Conservation (phyloP, 768 basidiomycete species). For the Gelatoporia subvermispora region DNA sequence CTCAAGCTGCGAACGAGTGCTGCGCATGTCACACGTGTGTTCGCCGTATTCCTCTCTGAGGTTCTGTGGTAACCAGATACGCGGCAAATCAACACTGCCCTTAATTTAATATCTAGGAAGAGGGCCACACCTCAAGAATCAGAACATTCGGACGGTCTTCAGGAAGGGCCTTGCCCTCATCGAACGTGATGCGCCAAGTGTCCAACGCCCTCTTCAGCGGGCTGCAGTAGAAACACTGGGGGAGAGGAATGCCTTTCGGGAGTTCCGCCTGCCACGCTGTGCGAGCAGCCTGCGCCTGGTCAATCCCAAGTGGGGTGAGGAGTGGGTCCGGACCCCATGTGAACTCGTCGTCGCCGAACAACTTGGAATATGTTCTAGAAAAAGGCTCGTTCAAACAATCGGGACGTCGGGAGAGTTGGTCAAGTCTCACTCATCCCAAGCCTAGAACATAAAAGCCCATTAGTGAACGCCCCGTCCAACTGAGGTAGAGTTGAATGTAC, state of each 20-base stretch:
- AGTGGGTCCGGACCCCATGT: constrained; percentile 74
- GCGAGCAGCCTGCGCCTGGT: constrained; percentile 47
- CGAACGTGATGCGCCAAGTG: constrained; percentile 53
- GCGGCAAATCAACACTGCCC: too few species aligned
- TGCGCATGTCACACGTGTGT: constrained; percentile 69
- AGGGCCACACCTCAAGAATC: constrained; percentile 50
- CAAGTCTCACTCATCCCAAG: constrained; percentile 52
- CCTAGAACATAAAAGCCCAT: constrained; percentile 18
- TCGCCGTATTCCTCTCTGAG: constrained; percentile 62
- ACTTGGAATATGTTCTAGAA: constrained; percentile 55
- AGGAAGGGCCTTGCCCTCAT: constrained; percentile 7
- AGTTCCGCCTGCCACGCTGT: constrained; percentile 41
- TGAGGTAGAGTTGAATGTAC: constrained; percentile 18
- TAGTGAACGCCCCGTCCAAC: neutral
- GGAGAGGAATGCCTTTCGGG: constrained; percentile 38
- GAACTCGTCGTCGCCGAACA: constrained; percentile 60
- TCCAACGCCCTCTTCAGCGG: constrained; percentile 59
- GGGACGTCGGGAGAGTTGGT: neutral
- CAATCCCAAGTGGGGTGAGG: constrained; percentile 52
- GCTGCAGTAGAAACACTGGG: constrained; percentile 55
- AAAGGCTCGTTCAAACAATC: too few species aligned
- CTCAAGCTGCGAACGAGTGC: constrained; percentile 43
- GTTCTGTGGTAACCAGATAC: constrained; percentile 35
- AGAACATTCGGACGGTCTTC: constrained; percentile 26
- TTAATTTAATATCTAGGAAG: neutral